Percentiles rank a stretch among this genome's conserved stretches.
These are phyloP conservation scores for Pichia cephalocereana DNA, from an alignment of 805 yeast species.

Conservation along the genomic window DNA sequence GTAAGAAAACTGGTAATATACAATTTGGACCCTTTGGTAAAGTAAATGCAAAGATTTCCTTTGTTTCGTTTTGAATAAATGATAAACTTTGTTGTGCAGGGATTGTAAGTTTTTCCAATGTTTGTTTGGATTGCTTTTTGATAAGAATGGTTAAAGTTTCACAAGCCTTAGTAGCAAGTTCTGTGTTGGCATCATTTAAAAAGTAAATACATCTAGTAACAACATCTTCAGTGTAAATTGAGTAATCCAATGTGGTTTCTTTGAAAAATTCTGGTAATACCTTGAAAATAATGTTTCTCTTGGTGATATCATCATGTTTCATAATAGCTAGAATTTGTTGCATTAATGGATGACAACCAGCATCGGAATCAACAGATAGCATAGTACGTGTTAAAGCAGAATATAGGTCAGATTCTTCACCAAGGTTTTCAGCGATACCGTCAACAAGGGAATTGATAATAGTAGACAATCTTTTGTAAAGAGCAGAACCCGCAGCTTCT, in stretches of 20 bases:
- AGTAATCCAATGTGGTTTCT: constrained; percentile 56
- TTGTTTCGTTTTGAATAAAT: constrained; percentile 51
- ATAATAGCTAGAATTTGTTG: constrained; percentile 70
- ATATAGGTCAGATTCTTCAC: constrained; percentile 32
- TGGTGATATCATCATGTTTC: constrained; percentile 62
- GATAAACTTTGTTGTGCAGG: constrained; percentile 73
- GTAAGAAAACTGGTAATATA: constrained; percentile 82
- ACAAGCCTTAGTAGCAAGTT: constrained; percentile 56
- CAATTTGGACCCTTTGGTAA: constrained; percentile 80
- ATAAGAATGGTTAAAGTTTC: constrained; percentile 58
- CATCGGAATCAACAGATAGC: constrained; percentile 62
- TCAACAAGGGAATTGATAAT: constrained; percentile 69
- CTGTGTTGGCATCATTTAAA: constrained; percentile 59
- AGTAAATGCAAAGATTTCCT: constrained; percentile 65
- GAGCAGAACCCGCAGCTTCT: constrained; percentile 78
- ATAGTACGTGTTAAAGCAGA: constrained; percentile 61
- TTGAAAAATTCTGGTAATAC: constrained; percentile 68
- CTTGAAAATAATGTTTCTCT: constrained; percentile 53
- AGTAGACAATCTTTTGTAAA: constrained; percentile 60
- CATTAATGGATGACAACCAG: constrained; percentile 77
- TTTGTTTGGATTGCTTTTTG: constrained; percentile 64
- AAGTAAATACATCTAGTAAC: constrained; percentile 59
- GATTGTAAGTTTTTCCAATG: constrained; percentile 64
- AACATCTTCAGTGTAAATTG: constrained; percentile 67
- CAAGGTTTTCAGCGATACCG: constrained; percentile 35